A percentile compares a stretch with the other conserved stretches of the same genome.
Evolutionary conservation across 179 eudicot genomes (phyloP).

Genomic region (Vitellaria paradoxa): DNA sequence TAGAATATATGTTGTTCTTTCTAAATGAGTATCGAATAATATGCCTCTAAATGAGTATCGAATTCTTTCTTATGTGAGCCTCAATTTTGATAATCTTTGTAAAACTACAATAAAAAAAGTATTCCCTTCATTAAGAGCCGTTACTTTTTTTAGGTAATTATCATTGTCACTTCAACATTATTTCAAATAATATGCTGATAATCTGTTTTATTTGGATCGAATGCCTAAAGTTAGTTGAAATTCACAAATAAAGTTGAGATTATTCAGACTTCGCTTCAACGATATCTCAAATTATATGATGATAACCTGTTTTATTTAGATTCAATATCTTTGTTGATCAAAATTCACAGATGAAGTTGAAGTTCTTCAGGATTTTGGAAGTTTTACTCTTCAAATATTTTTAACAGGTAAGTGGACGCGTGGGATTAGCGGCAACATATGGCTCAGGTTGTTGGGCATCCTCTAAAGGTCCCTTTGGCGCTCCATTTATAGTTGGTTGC

Average conservation of each 20-base stretch:
- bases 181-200: background rate
- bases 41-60: background rate
- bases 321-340: background rate
- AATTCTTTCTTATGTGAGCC: background rate
- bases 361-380: background rate
- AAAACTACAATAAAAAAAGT: background rate
- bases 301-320: background rate
- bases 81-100: background rate
- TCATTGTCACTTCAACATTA: background rate
- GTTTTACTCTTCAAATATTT: background rate
- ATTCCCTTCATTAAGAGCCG: background rate
- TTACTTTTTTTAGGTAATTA: background rate
- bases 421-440: conserved; percentile 91
- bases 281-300: background rate
- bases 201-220: background rate
- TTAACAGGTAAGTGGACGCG: conserved; percentile 85
- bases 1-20: background rate
- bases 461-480: conserved; percentile 60
- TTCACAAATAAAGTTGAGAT: background rate
- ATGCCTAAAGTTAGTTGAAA: background rate
- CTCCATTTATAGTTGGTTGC: conserved; percentile 65
- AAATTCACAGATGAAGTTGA: background rate
- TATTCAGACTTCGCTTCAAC: background rate
- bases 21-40: background rate
- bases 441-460: conserved; percentile 99